phyloP scores from a whole-genome alignment of 2,329 filamentous ascomycete species.

The Cercospora beticola region DNA sequence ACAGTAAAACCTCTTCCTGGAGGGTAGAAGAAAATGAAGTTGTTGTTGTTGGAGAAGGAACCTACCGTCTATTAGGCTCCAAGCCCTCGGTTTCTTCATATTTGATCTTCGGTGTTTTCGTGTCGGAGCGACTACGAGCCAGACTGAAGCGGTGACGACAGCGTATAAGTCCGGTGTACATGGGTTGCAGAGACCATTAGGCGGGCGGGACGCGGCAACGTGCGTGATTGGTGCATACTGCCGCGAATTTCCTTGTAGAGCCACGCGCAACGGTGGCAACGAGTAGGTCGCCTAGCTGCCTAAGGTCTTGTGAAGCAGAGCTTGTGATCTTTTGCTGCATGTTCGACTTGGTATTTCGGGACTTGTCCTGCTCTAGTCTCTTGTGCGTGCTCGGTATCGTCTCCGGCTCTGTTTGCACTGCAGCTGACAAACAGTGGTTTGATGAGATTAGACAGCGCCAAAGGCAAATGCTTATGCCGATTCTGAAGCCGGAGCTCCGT shows the following conservation, averaged over 20 bases:
- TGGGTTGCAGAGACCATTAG: background rate
- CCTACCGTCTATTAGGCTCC: background rate
- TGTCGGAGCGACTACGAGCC: background rate
- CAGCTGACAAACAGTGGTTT: background rate
- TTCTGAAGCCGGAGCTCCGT: background rate
- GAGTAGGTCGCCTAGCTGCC: background rate
- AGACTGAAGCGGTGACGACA: background rate
- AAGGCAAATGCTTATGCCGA: background rate
- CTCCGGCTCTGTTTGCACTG: background rate
- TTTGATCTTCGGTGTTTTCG: constrained; percentile 1
- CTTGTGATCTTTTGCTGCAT: background rate
- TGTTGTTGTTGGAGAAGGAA: background rate
- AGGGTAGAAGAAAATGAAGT: background rate
- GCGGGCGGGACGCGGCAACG: background rate
- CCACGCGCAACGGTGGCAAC: background rate
- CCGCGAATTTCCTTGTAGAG: background rate
- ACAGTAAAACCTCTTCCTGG: background rate
- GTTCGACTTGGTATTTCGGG: background rate
- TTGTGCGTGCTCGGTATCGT: background rate
- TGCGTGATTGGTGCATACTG: background rate
- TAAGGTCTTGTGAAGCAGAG: background rate
- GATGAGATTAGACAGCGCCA: background rate
- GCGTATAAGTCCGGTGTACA: background rate
- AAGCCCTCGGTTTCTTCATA: background rate
- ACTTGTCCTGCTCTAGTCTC: background rate